Percentiles rank a stretch among this genome's conserved stretches.
phyloP scores from a whole-genome alignment of 768 basidiomycete genomes.

The Leccinum rimulosum region DNA sequence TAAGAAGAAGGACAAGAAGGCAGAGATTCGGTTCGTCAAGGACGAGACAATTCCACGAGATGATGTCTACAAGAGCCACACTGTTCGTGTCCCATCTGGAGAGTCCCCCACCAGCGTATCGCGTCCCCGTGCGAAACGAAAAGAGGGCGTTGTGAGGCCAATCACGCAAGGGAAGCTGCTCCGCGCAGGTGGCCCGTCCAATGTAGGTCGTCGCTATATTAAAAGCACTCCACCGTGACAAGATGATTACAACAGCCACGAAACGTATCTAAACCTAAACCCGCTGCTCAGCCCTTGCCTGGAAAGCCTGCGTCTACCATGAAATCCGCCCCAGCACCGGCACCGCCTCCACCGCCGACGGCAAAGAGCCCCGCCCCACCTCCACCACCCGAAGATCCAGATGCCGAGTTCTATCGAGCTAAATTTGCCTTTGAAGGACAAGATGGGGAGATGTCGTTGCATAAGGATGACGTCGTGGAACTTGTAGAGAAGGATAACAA shows the following conservation, averaged over 20 bases:
- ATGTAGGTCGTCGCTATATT: conserved; percentile 33
- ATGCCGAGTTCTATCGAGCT: conserved; percentile 75
- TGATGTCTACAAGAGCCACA: conserved; percentile 92
- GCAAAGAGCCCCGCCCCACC: conserved; percentile 48
- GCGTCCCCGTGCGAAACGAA: conserved; percentile 80
- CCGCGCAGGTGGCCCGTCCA: conserved; percentile 72
- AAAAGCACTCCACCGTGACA: background rate
- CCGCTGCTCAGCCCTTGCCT: conserved; percentile 53
- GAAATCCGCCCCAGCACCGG: conserved; percentile 22
- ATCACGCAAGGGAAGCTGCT: conserved; percentile 84
- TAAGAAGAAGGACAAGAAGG: conserved; percentile 97
- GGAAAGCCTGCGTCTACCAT: conserved; percentile 45
- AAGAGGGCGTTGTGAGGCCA: conserved; percentile 81
- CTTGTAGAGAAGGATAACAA: conserved; percentile 90
- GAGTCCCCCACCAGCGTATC: conserved; percentile 82
- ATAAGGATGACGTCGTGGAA: conserved; percentile 91
- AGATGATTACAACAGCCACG: conserved; percentile 42
- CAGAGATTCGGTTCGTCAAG: conserved; percentile 81
- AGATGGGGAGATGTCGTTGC: conserved; percentile 85
- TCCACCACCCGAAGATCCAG: conserved; percentile 57
- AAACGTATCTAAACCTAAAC: conserved; percentile 37
- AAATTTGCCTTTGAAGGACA: conserved; percentile 94
- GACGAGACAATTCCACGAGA: conserved; percentile 80
- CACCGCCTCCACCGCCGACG: conserved; percentile 39
- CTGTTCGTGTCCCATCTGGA: conserved; percentile 83